phyloP scores from a whole-genome alignment of 805 yeast genomes.

The Teunomyces pallodes region DNA sequence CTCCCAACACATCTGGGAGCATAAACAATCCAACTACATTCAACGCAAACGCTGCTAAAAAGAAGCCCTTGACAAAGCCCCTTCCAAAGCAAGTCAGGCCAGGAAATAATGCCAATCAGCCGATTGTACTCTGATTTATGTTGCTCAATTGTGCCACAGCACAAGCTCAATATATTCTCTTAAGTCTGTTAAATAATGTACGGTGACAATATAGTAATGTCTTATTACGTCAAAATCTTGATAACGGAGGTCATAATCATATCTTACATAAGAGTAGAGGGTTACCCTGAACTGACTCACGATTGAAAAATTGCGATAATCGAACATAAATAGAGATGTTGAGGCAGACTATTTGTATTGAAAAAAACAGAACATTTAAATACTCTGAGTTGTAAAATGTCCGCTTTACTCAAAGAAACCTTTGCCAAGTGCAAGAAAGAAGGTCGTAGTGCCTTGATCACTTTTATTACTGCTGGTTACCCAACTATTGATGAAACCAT shows the following conservation, averaged over 20 bases:
- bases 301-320: conserved; percentile 5
- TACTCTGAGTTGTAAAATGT: conserved; percentile 31
- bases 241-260: background rate
- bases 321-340: background rate
- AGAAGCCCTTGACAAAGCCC: conserved; percentile 1
- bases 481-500: conserved; percentile 88
- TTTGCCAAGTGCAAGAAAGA: conserved; percentile 59
- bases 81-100: background rate
- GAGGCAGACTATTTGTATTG: background rate
- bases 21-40: background rate
- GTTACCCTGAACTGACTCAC: conserved; percentile 34
- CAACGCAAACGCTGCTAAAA: background rate
- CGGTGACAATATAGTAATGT: background rate
- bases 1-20: background rate
- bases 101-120: conserved; percentile 2
- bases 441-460: conserved; percentile 82
- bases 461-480: conserved; percentile 92
- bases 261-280: background rate
- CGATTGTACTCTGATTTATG: conserved; percentile 1
- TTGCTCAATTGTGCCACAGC: background rate
- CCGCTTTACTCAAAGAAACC: conserved; percentile 55
- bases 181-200: background rate
- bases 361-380: background rate
- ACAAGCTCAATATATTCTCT: background rate
- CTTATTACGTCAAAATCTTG: background rate